Evolutionary conservation across 805 yeast species (phyloP), one percentile per base, ranked within the genome.

Genomic region (Peterozyma toletana): DNA sequence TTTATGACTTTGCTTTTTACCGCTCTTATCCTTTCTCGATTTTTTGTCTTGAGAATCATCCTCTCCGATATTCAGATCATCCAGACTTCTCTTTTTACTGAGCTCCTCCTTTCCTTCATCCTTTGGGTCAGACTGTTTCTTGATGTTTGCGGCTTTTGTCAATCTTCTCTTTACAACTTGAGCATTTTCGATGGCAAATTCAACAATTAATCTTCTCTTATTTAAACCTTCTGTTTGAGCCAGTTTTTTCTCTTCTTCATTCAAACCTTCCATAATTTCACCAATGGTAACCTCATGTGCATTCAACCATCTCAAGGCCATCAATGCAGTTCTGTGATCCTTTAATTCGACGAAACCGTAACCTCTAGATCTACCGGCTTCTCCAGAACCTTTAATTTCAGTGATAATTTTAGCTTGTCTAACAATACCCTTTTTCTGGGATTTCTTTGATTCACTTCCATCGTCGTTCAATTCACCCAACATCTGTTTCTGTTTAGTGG

Each of bases 281-380:
- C 73, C 78, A 31, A 62, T 63, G 0, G 86, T 67, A 6, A 93
- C 96, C 56, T 78, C 83, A 59, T 91, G 96, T 7, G 96, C 96
- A 62, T 93, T 93, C 61, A 93, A 73, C 96, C 96, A 93, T 70
- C 99, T 80, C 45, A 93, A 75, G 2, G 95, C 97, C 97, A 89
- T 90, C 52, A 93, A 73, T 1, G 99, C 98, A 50, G 83, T 62
- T 63, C 84, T 85, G 63, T 93, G 99, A 63, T 90, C 96, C 64
- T 89, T 80, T 63, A 74, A 89, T 65, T 93, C 98, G 38, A 93
- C 64, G 72, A 93, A 91, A 50, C 99, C 99, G 57, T 91, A 93
- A 48, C 99, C 99, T 70, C 97, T 83, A 57, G 93, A 82, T 63
- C 99, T 77, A 45, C 99, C 99, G 29, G 73, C 64, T 21, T 83